Base-by-base conservation (phyloP, 106 monocot species). In the Xerophyta viscosa region DNA sequence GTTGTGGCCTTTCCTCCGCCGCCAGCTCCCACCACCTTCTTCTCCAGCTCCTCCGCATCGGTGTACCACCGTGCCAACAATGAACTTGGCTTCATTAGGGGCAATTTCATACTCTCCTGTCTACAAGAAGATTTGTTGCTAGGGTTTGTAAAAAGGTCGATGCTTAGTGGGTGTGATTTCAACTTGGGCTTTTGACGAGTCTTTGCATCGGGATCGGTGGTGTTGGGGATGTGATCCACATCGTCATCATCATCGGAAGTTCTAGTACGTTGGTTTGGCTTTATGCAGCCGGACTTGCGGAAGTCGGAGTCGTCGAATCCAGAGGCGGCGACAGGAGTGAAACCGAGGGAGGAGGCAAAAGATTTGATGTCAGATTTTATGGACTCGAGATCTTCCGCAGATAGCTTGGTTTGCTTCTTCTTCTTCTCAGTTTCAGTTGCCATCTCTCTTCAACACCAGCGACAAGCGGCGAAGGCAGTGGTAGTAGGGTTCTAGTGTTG, bases 281-380 rank as follows among this genome's bases (percentile, higher is more conserved):
- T 67, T 15, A 79, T 41, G 17, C 67, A 65, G 41, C 79, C 79
- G 21, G 82, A 62, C 37, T 92, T 92, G 64, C 75, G 86, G 67
- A 87, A 83, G 46, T 87, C 92, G 52, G 92, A 79, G 65, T 92
- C 86, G 56, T 86, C 76, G 56, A 86, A 92, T 41, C 82, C 87
- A 33, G 61, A 46, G 57, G 60, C 37, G 73, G 33, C 1, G 42
- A 73, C 57, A n/a, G 78, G 37, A 17, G 63, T 66, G 47, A 86
- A 67, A 51, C 86, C 92, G 37, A 86, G 75, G 48, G 92, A 79
- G 52, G 86, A 86, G 52, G 73, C 92, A 67, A 86, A 92, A 44
- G 86, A 73, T 9, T 76, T 78, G 20, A 86, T 79, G 11, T 92
- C 91, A 41, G 86, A 86, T 25, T 75, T 61, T 63, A 92, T 15